phyloP scores from a whole-genome alignment of 768 basidiomycete species.

The Dioszegia hungarica region DNA sequence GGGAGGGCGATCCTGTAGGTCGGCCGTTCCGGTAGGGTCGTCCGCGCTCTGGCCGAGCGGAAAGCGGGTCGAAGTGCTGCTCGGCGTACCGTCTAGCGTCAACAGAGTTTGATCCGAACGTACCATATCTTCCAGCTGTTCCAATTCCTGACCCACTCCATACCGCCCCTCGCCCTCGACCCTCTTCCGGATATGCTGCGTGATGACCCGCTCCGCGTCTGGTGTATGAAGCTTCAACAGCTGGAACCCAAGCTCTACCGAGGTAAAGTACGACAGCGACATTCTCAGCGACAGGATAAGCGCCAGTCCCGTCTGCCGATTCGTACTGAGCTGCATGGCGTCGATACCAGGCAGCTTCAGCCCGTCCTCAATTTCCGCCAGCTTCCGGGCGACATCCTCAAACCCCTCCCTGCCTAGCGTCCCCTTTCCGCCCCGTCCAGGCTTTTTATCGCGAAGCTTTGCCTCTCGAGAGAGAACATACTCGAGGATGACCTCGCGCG shows the following conservation, averaged over 20 bases:
- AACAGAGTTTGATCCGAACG: conserved; percentile 4
- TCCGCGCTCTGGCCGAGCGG: conserved; percentile 40
- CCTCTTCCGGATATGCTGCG: conserved; percentile 40
- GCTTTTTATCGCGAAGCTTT: conserved; percentile 34
- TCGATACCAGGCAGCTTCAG: conserved; percentile 8
- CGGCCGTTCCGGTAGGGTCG: conserved; percentile 27
- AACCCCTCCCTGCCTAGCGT: conserved; percentile 37
- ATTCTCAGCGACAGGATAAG: conserved; percentile 41
- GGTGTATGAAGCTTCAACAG: conserved; percentile 25
- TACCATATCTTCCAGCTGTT: conserved; percentile 35
- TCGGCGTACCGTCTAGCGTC: conserved; percentile 3
- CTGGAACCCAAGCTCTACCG: conserved; percentile 33
- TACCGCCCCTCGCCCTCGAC: conserved; percentile 41
- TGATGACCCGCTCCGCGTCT: conserved; percentile 40
- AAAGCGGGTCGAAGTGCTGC: conserved; percentile 40
- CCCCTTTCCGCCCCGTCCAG: conserved; percentile 42
- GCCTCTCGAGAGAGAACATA: conserved; percentile 37
- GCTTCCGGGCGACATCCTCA: conserved; percentile 32
- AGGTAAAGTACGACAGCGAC: conserved; percentile 42
- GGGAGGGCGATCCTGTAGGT: conserved; percentile 35
- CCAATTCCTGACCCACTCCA: conserved; percentile 39
- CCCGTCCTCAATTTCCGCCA: conserved; percentile 38
- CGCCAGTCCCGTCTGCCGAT: conserved; percentile 30
- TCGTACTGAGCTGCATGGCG: conserved; percentile 10
- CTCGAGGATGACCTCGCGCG: conserved; percentile 45